Percentiles rank a stretch among this genome's conserved stretches.
Evolutionary conservation across 2,329 filamentous ascomycete genomes (phyloP).

Genomic region (Fusarium robinianum): DNA sequence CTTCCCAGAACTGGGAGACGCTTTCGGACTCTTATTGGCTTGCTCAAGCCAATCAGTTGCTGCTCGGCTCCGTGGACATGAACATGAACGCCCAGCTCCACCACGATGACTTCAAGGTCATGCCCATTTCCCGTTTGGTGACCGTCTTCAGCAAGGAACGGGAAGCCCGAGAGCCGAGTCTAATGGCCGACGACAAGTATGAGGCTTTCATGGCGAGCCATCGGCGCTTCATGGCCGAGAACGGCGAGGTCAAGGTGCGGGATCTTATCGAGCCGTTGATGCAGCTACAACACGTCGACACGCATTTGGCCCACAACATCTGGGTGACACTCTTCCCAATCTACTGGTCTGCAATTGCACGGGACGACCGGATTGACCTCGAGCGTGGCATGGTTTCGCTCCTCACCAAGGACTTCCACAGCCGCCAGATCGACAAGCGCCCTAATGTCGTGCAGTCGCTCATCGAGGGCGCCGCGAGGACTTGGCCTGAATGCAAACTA

Average conservation of each 20-base stretch:
- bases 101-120: constrained; percentile 78
- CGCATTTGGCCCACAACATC: constrained; percentile 79
- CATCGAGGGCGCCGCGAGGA: constrained; percentile 82
- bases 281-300: constrained; percentile 90
- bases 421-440: constrained; percentile 88
- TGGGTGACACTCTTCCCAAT: constrained; percentile 93
- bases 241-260: constrained; percentile 83
- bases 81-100: constrained; percentile 79
- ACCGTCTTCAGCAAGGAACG: constrained; percentile 76
- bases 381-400: constrained; percentile 90
- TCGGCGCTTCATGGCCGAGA: constrained; percentile 79
- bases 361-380: constrained; percentile 86
- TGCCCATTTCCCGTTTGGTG: constrained; percentile 74
- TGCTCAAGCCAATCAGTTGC: constrained; percentile 88
- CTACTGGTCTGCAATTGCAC: constrained; percentile 86
- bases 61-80: constrained; percentile 89
- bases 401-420: constrained; percentile 94
- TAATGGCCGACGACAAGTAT: constrained; percentile 81
- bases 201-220: constrained; percentile 79
- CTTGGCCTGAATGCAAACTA: constrained; percentile 86
- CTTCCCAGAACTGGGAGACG: constrained; percentile 95
- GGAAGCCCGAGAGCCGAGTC: constrained; percentile 64
- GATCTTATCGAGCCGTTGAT: constrained; percentile 89
- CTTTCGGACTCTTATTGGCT: constrained; percentile 96
- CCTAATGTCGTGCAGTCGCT: constrained; percentile 95